phyloP scores from a whole-genome alignment of 2,329 filamentous ascomycete species.

The Aspergillus clavatus region DNA sequence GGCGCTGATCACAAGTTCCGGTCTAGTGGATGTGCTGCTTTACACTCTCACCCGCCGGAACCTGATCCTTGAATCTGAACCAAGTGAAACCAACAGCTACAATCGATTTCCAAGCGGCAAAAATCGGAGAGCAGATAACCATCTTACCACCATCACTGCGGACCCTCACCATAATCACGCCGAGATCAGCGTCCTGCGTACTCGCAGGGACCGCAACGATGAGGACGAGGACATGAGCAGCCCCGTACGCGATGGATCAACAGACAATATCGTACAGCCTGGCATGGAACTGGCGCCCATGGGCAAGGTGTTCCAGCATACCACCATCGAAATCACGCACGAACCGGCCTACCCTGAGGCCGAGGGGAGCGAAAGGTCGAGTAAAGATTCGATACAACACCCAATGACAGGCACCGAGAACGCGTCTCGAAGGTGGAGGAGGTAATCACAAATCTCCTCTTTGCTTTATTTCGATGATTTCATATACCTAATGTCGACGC shows the following conservation, averaged over 20 bases:
- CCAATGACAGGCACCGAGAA: slow-evolving; percentile 7
- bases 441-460: slow-evolving; percentile 14
- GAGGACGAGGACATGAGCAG: slow-evolving; percentile 25
- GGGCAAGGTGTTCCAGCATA: slow-evolving; percentile 42
- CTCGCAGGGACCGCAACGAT: slow-evolving; percentile 9
- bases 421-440: slow-evolving; percentile 21
- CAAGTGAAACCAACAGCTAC: slow-evolving; percentile 34
- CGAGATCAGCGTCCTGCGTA: slow-evolving; percentile 20
- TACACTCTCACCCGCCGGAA: slow-evolving; percentile 55
- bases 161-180: slow-evolving; percentile 19
- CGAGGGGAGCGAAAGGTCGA: slow-evolving; percentile 23
- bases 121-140: slow-evolving; percentile 24
- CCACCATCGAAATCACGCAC: slow-evolving; percentile 40
- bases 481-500: slow-evolving; percentile 6
- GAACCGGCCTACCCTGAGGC: slow-evolving; percentile 31
- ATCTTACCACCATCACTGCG: slow-evolving; percentile 30
- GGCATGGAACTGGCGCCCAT: slow-evolving; percentile 30
- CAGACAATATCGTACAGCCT: slow-evolving; percentile 40
- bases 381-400: slow-evolving; percentile 20
- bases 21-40: slow-evolving; percentile 55
- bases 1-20: slow-evolving; percentile 54
- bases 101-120: slow-evolving; percentile 28
- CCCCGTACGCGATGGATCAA: slow-evolving; percentile 41
- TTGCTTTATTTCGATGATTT: neutral
- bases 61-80: slow-evolving; percentile 50